These are phyloP conservation scores for Yueomyces sp. DNA, from an alignment of 805 yeast species.

Conservation along the genomic window DNA sequence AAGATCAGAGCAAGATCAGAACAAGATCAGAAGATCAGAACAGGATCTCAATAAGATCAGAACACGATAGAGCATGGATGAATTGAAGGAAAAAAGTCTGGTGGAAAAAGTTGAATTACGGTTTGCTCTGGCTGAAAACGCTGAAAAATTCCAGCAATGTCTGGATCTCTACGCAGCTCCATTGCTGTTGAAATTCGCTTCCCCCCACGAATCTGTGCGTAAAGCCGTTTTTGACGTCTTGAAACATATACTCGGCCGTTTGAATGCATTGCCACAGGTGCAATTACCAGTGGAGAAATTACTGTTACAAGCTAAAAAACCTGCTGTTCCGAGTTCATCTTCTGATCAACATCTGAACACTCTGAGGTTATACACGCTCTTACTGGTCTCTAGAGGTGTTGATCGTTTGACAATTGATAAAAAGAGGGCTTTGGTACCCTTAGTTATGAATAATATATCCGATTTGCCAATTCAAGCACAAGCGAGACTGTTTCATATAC, in stretches of 20 bases:
- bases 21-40: too few relatives aligned
- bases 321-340: slow-evolving; percentile 29
- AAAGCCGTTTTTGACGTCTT: slow-evolving; percentile 53
- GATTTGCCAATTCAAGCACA: slow-evolving; percentile 24
- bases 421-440: slow-evolving; percentile 30
- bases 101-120: slow-evolving; percentile 72
- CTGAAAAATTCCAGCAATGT: slow-evolving; percentile 46
- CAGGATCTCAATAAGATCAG: too few relatives aligned
- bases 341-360: slow-evolving; percentile 21
- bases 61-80: slow-evolving; percentile 1
- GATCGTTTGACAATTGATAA: slow-evolving; percentile 36
- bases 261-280: slow-evolving; percentile 41
- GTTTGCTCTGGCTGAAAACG: slow-evolving; percentile 61
- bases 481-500: slow-evolving; percentile 49
- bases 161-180: slow-evolving; percentile 62
- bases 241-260: slow-evolving; percentile 53
- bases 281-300: slow-evolving; percentile 52
- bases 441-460: slow-evolving; percentile 34
- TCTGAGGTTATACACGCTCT: slow-evolving; percentile 47
- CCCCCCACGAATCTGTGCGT: slow-evolving; percentile 54
- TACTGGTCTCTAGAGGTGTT: slow-evolving; percentile 57
- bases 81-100: slow-evolving; percentile 41
- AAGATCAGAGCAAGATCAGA: too few relatives aligned
- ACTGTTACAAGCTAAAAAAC: slow-evolving; percentile 47
- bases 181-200: slow-evolving; percentile 60